These are phyloP conservation scores for Lodderomyces margitis DNA, from an alignment of 1,139 yeast species.

Conservation along the genomic window DNA sequence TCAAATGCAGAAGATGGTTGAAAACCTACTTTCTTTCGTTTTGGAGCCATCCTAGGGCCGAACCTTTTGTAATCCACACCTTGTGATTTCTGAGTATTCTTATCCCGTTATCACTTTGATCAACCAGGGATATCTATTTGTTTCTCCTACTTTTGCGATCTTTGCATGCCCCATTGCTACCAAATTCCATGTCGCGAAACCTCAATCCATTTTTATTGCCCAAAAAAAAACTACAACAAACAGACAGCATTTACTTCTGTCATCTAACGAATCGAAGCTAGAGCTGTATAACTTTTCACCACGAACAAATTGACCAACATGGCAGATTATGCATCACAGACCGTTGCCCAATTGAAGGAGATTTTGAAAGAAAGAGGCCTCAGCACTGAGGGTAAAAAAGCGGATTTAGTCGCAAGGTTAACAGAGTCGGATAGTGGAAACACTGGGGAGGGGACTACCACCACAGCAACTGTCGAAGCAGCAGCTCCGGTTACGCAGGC, in stretches of 20 bases:
- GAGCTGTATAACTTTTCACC: background rate
- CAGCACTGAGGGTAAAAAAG: slow-evolving; percentile 77
- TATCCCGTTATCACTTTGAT: no score
- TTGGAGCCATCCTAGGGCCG: slow-evolving; percentile 10
- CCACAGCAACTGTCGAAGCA: slow-evolving; percentile 11
- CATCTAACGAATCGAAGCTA: background rate
- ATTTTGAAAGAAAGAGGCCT: slow-evolving; percentile 66
- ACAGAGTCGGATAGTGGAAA: slow-evolving; percentile 29
- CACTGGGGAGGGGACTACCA: slow-evolving; percentile 13
- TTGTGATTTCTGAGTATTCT: no score
- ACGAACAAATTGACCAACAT: slow-evolving; percentile 22
- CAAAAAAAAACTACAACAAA: background rate
- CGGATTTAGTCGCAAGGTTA: slow-evolving; percentile 74
- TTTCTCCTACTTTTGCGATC: no score
- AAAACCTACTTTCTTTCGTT: slow-evolving; percentile 7
- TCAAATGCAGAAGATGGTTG: slow-evolving; percentile 10
- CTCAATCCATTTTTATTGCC: background rate
- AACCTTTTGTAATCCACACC: no score
- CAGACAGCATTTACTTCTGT: background rate
- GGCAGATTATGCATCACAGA: slow-evolving; percentile 61
- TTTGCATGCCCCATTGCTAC: background rate
- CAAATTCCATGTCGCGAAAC: background rate
- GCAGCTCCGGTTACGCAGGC: slow-evolving; percentile 11
- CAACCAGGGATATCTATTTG: no score
- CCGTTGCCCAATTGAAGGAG: slow-evolving; percentile 86